Percentiles rank a stretch among this genome's conserved stretches.
Evolutionary conservation across 2,329 filamentous ascomycete genomes (phyloP).

Genomic region (Furcasterigmium sp.): DNA sequence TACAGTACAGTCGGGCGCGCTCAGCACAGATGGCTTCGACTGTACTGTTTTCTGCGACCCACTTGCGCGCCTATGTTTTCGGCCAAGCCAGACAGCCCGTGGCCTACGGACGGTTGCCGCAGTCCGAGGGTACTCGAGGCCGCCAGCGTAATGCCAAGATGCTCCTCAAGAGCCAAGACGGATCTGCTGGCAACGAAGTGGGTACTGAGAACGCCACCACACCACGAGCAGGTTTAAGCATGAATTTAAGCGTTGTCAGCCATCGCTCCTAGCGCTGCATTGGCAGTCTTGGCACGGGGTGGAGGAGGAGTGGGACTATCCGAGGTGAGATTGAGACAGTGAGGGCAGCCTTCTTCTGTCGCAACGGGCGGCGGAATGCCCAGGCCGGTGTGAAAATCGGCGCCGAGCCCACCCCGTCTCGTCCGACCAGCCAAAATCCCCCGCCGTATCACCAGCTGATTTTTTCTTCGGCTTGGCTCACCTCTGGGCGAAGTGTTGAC

Average conservation of each 20-base stretch:
- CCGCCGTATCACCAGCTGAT: neutral
- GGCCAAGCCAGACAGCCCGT: too few relatives aligned
- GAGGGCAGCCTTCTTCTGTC: too few relatives aligned
- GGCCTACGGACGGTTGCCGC: too few relatives aligned
- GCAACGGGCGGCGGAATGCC: too few relatives aligned
- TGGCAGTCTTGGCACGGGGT: conserved; percentile 34
- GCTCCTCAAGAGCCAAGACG: conserved; percentile 3
- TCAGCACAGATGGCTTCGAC: too few relatives aligned
- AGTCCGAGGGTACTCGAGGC: too few relatives aligned
- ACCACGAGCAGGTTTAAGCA: conserved; percentile 33
- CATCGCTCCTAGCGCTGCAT: conserved; percentile 18
- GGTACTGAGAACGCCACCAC: conserved; percentile 5
- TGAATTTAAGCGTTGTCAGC: conserved; percentile 46
- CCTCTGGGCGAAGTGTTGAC: too few relatives aligned
- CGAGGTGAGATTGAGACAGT: too few relatives aligned
- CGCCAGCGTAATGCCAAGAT: neutral
- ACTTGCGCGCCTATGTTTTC: too few relatives aligned
- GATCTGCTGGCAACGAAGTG: conserved; percentile 5
- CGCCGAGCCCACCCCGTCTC: conserved; percentile 1
- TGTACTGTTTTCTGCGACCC: too few relatives aligned
- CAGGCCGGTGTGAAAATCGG: conserved; percentile 1
- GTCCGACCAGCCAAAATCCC: neutral
- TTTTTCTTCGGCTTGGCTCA: neutral
- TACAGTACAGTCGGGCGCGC: too few relatives aligned
- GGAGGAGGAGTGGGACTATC: neutral